Conservation (phyloP, 805 yeast genomes). For the Lipomyces yamanashiensis region DNA sequence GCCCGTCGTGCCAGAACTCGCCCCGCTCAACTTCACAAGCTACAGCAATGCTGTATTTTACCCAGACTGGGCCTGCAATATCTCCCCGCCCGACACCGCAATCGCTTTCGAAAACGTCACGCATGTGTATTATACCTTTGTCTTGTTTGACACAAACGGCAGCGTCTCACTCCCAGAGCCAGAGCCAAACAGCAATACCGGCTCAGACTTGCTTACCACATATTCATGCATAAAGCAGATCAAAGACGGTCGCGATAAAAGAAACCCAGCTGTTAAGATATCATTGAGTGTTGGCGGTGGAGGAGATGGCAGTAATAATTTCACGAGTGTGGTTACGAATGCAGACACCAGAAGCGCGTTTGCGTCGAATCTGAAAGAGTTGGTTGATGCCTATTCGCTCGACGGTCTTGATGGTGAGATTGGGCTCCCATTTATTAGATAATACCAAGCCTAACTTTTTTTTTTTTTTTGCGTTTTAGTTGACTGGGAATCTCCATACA, state of each 20-base stretch:
- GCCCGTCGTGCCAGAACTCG: neutral
- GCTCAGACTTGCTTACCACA: slow-evolving; percentile 6
- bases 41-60: slow-evolving; percentile 26
- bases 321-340: slow-evolving; percentile 53
- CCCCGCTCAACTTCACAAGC: slow-evolving; percentile 6
- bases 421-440: no score
- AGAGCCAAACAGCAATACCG: slow-evolving; percentile 9
- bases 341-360: slow-evolving; percentile 51
- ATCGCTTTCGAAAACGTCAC: slow-evolving; percentile 63
- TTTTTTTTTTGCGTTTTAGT: slow-evolving; percentile 41
- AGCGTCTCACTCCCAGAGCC: slow-evolving; percentile 54
- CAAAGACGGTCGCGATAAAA: slow-evolving; percentile 1
- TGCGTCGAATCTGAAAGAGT: slow-evolving; percentile 52
- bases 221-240: slow-evolving; percentile 11
- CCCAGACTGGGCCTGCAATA: slow-evolving; percentile 33
- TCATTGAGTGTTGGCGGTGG: slow-evolving; percentile 85
- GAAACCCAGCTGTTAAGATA: slow-evolving; percentile 51
- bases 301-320: slow-evolving; percentile 53
- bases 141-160: slow-evolving; percentile 61
- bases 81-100: slow-evolving; percentile 44
- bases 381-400: slow-evolving; percentile 61
- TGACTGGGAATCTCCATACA: slow-evolving; percentile 88
- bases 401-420: slow-evolving; percentile 74
- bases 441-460: no score
- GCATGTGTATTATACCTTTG: slow-evolving; percentile 78